Base-by-base conservation (phyloP, 805 yeast genomes). In the Tetrapisispora pingtungensis region DNA sequence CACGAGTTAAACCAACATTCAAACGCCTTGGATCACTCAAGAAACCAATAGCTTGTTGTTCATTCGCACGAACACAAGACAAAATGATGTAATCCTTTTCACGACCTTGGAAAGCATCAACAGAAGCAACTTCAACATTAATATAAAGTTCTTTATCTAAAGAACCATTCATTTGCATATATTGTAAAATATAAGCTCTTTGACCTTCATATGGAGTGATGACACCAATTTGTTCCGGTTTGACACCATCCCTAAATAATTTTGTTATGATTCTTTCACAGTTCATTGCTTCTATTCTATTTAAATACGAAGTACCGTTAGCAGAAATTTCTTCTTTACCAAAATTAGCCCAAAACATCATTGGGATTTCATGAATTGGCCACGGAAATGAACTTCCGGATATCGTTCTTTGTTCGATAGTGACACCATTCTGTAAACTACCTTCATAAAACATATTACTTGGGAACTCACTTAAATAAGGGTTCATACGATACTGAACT, bases 71-170 rank as follows among this genome's bases (percentile, higher is more conserved):
- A 7, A 93, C 99, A 76, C 97, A 90, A 0, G 97, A 88, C 72
- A 93, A 77, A 45, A 93, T 78, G 49, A 93, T 86, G 42, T 94
- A 78, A 52, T 93, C 97, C 62, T 90, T 93, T 60, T 93, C 99
- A 64, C 93, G 97, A 53, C 96, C 97, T 68, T 88, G 99, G 63
- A 89, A 93, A 0, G 97, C 98, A 72, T 93, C 99, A 45, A 93
- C 90, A n/a, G 94, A 84, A 7, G 93, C 87, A 26, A 89, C 88
- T 65, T 89, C 97, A 39, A 89, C 83, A 42, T 76, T 79, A 41
- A 71, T 62, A 59, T 86, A 86, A 30, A 75, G 63, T 1, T 79
- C 80, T 50, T 77, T 76, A 43, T 80, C 82, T 58, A 81, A 58
- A 0, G 85, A 65, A 27, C 89, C 84, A 53, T 80, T 80, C 69